These are phyloP conservation scores for Ophiobolus disseminans DNA, from an alignment of 2,329 filamentous ascomycete species.

Conservation along the genomic window DNA sequence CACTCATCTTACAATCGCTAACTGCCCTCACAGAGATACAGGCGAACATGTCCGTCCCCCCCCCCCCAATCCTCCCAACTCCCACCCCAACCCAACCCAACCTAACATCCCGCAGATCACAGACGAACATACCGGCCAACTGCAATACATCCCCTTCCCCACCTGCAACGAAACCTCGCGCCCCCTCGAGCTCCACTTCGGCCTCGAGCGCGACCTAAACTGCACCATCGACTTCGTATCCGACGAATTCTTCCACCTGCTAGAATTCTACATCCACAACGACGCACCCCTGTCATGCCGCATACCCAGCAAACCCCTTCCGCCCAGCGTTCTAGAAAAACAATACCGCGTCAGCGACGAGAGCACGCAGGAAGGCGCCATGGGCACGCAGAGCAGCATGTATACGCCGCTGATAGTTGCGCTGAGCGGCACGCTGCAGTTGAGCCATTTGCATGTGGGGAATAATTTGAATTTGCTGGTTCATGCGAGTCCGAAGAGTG, in stretches of 20 bases:
- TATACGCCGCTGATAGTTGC: conserved; percentile 89
- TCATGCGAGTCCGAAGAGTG: conserved; percentile 65
- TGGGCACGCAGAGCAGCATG: conserved; percentile 42
- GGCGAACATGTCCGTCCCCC: conserved; percentile 71
- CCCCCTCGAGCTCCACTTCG: conserved; percentile 86
- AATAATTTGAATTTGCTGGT: conserved; percentile 89
- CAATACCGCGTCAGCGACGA: conserved; percentile 48
- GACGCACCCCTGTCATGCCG: conserved; percentile 93
- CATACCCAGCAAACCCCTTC: conserved; percentile 76
- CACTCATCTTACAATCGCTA: conserved; percentile 5
- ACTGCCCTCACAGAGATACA: conserved; percentile 69
- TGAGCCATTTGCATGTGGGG: conserved; percentile 83
- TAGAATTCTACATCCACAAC: conserved; percentile 97
- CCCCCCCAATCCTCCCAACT: neutral
- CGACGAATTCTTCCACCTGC: conserved; percentile 82
- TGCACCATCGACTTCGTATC: conserved; percentile 80
- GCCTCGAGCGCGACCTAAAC: conserved; percentile 79
- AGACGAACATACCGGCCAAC: conserved; percentile 77
- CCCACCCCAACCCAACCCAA: neutral
- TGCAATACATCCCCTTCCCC: conserved; percentile 92
- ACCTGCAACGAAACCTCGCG: conserved; percentile 85
- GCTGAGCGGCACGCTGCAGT: conserved; percentile 85
- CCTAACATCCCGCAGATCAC: conserved; percentile 64
- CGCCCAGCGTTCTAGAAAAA: conserved; percentile 44
- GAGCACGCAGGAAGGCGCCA: conserved; percentile 46